A percentile compares a stretch with the other conserved stretches of the same genome.
Conservation (phyloP, 768 basidiomycete species). For the Paxillus rubicundulus region DNA sequence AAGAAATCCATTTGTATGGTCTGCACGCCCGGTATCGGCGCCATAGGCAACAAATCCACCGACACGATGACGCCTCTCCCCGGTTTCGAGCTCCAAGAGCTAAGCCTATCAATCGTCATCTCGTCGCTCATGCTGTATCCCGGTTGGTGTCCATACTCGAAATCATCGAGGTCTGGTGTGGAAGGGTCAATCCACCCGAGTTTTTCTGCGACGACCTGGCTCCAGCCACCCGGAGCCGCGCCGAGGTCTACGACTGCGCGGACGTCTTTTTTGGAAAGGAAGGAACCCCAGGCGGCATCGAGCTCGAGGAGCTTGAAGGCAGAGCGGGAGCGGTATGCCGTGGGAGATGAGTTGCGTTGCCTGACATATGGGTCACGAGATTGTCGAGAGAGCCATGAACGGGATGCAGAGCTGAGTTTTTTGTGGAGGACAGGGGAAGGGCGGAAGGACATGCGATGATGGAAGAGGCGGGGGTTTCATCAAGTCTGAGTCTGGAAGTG, state of each 20-base stretch:
- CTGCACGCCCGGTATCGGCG: constrained; percentile 68
- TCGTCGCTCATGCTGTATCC: constrained; percentile 1
- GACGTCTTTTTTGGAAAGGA: constrained; percentile 53
- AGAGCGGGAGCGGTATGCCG: constrained; percentile 74
- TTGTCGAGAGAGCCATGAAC: constrained; percentile 69
- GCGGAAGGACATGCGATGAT: constrained; percentile 34
- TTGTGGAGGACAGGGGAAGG: constrained; percentile 27
- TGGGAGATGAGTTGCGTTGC: constrained; percentile 43
- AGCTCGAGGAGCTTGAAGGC: constrained; percentile 92
- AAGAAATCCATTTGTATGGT: constrained; percentile 81
- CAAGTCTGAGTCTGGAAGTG: background rate
- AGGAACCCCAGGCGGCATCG: constrained; percentile 50
- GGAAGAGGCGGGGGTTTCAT: background rate
- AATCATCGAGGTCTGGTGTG: background rate
- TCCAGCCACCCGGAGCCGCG: constrained; percentile 93
- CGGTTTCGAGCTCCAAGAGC: constrained; percentile 25
- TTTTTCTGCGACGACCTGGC: constrained; percentile 71
- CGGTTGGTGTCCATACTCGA: background rate
- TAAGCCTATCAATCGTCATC: background rate
- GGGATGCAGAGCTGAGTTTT: constrained; percentile 43
- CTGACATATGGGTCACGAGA: constrained; percentile 70
- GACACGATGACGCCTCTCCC: constrained; percentile 56
- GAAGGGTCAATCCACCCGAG: constrained; percentile 46
- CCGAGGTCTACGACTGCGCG: constrained; percentile 81
- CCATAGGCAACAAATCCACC: constrained; percentile 76